Evolutionary conservation across 768 basidiomycete species (phyloP).

Genomic region (Austroboletus festivus): DNA sequence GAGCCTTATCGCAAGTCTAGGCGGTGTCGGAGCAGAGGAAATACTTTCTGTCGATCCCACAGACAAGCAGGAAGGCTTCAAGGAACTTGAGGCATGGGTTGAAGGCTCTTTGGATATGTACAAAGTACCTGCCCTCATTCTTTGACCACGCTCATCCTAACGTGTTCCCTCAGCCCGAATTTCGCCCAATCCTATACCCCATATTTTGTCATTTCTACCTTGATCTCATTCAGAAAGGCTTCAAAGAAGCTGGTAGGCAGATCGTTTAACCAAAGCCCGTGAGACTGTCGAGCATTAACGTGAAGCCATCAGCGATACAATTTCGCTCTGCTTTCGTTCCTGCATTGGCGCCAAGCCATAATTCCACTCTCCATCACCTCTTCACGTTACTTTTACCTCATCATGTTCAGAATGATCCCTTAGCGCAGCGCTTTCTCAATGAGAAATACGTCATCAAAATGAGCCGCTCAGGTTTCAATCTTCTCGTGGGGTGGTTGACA

Average conservation of each 20-base stretch:
- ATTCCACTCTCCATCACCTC: conserved; percentile 68
- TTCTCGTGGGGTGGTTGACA: conserved; percentile 94
- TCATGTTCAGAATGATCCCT: conserved; percentile 80
- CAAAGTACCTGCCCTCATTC: conserved; percentile 47
- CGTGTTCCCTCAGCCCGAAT: conserved; percentile 66
- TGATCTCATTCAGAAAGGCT: conserved; percentile 87
- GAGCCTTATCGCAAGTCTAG: conserved; percentile 72
- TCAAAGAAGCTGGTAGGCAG: conserved; percentile 80
- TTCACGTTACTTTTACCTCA: conserved; percentile 76
- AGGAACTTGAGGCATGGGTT: conserved; percentile 84
- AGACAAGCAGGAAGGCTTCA: conserved; percentile 82
- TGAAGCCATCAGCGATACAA: conserved; percentile 51
- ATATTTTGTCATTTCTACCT: conserved; percentile 98
- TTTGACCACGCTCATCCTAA: conserved; percentile 8
- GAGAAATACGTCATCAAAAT: conserved; percentile 90
- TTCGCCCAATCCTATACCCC: conserved; percentile 89
- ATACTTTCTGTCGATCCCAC: conserved; percentile 78
- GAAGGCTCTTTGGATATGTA: conserved; percentile 92
- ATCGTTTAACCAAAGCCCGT: neutral
- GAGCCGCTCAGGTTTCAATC: conserved; percentile 86
- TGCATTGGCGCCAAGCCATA: conserved; percentile 64
- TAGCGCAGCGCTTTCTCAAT: conserved; percentile 80
- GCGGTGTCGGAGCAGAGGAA: conserved; percentile 78
- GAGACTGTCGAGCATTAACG: conserved; percentile 7
- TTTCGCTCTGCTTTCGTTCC: conserved; percentile 74